phyloP scores from a whole-genome alignment of 148 eudicot species.

The Beta vulgaris region DNA sequence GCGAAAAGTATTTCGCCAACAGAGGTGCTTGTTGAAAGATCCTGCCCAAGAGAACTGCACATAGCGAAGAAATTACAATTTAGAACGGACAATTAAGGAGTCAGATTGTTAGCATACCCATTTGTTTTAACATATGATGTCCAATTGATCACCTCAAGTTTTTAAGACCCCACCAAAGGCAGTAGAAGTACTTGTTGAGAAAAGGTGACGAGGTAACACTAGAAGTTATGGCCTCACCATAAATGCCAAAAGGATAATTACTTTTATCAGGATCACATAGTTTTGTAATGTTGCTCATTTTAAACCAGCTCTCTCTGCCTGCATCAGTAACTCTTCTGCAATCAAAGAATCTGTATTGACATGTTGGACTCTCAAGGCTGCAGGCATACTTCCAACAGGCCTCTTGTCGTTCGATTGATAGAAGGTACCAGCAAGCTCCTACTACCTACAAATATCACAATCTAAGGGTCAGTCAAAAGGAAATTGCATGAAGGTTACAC shows the following conservation, averaged over 20 bases:
- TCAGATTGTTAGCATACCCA: neutral
- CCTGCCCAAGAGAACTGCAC: conserved; percentile 70
- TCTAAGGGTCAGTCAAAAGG: neutral
- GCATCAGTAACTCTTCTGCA: conserved; percentile 37
- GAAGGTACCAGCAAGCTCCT: conserved; percentile 86
- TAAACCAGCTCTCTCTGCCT: conserved; percentile 48
- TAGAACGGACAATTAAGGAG: neutral
- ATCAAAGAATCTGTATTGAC: conserved; percentile 50
- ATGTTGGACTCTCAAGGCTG: conserved; percentile 24
- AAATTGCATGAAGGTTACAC: no score
- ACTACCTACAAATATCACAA: conserved; percentile 48
- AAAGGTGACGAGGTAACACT: conserved; percentile 44
- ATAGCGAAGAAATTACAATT: neutral
- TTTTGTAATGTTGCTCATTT: conserved; percentile 49
- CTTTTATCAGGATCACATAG: conserved; percentile 41
- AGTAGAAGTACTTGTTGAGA: conserved; percentile 65
- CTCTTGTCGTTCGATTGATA: conserved; percentile 73
- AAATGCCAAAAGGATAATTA: conserved; percentile 60
- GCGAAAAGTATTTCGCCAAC: conserved; percentile 68
- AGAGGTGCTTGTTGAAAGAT: conserved; percentile 55
- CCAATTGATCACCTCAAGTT: conserved; percentile 56
- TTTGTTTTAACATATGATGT: neutral
- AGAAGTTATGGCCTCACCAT: conserved; percentile 48
- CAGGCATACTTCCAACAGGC: conserved; percentile 69
- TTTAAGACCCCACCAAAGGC: conserved; percentile 93